Base-by-base conservation (phyloP, 768 basidiomycete genomes). In the Boletellus ananas region DNA sequence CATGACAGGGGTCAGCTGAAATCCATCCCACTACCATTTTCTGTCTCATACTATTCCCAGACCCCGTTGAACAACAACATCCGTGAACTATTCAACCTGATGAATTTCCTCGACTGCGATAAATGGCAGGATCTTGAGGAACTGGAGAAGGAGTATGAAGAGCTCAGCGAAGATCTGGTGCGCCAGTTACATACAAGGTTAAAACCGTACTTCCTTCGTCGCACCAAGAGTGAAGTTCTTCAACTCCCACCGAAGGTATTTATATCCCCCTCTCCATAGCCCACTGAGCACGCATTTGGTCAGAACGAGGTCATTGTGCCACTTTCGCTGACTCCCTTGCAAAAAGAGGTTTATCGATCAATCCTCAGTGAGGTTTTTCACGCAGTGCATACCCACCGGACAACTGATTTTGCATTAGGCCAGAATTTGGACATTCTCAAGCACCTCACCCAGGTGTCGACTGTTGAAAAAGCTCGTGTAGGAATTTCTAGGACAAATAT, bases 21-120 rank as follows among this genome's bases (percentile, higher is more conserved):
- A 3, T 23, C n/a, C 42, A 23, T 48, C 9, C 27, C 43, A 17
- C 10, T 16, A 34, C 33, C 23, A 20, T 25, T 40, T 27, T 34
- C 47, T 6, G 6, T 46, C 43, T 10, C 39, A 51, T 18, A 17
- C 18, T 31, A 34, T 34, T 34, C 34, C 17, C 51, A 92, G 79
- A 98, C 96, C 0, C 95, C 95, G 0, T 68, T 98, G 50, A 98
- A 98, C 69, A 98, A 98, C 73, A 98, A 97, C 63, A 87, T 99
- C 20, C 79, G 91, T 41, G 96, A 99, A 69, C 70, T 99, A 21
- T 95, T 98, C 75, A 98, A 94, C 66, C 76, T 99, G 37, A 93
- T 99, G 84, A 90, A 93, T 65, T 98, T 98, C 73, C 79, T 98
- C 16, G 90, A 94, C 63, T 81, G 87, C 6, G 57, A 69, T 12